These are phyloP conservation scores for Thermothelomyces thermophilus DNA, from an alignment of 2,329 filamentous ascomycete genomes.

Conservation along the genomic window DNA sequence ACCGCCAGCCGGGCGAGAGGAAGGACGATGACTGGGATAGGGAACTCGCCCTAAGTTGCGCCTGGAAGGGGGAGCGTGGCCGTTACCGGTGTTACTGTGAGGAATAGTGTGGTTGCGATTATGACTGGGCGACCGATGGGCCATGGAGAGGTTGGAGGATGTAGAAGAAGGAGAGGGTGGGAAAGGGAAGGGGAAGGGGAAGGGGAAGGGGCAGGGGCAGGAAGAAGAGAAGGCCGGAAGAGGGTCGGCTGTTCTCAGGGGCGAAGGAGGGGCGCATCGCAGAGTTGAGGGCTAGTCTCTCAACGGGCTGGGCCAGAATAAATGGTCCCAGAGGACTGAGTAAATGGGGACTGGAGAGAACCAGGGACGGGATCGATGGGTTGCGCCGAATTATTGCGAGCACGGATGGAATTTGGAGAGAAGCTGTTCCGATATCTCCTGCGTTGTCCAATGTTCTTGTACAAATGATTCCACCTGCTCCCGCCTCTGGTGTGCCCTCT, in stretches of 20 bases:
- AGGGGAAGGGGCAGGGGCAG: neutral
- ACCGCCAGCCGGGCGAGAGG: neutral
- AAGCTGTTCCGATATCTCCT: neutral
- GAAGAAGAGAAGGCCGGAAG: neutral
- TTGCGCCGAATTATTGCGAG: no score
- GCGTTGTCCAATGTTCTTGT: no score
- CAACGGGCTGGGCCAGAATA: conserved; percentile 29
- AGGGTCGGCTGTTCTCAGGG: conserved; percentile 8
- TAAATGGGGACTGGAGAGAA: no score
- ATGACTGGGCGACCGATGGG: conserved; percentile 17
- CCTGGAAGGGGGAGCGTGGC: conserved; percentile 3
- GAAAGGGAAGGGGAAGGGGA: neutral
- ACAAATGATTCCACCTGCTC: no score
- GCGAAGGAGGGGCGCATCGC: conserved; percentile 13
- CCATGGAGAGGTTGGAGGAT: conserved; percentile 26
- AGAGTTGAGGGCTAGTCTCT: conserved; percentile 25
- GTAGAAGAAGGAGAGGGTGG: conserved; percentile 17
- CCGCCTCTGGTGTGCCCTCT: no score
- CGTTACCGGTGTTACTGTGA: conserved; percentile 8
- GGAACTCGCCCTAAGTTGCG: conserved; percentile 21
- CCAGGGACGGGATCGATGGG: no score
- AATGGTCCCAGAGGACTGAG: conserved; percentile 17
- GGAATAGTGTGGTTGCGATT: conserved; percentile 20
- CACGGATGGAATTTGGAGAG: conserved; percentile 2
- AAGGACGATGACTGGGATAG: conserved; percentile 16